phyloP scores from a whole-genome alignment of 2,329 filamentous ascomycete species.

The Dactylellina sp. region DNA sequence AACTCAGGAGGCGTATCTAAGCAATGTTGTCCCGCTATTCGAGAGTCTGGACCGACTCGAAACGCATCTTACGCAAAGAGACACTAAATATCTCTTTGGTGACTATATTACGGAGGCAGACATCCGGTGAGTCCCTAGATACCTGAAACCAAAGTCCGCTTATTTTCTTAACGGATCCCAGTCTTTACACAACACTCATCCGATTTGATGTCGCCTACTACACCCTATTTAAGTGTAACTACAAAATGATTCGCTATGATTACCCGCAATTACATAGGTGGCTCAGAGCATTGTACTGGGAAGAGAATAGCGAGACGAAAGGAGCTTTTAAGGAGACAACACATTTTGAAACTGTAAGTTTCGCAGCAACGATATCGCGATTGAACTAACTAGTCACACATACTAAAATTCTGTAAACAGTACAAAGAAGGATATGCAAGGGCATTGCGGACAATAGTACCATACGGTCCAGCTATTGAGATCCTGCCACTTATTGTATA shows the following conservation, averaged over 20 bases:
- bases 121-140: conserved; percentile 67
- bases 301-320: conserved; percentile 61
- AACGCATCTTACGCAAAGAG: conserved; percentile 65
- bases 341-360: conserved; percentile 48
- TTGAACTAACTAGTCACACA: background rate
- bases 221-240: conserved; percentile 84
- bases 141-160: background rate
- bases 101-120: conserved; percentile 82
- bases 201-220: conserved; percentile 83
- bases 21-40: conserved; percentile 38
- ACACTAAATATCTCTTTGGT: conserved; percentile 79
- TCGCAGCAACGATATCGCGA: background rate
- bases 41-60: conserved; percentile 49
- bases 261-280: conserved; percentile 85
- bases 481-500: conserved; percentile 24
- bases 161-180: conserved; percentile 1
- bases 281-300: conserved; percentile 88
- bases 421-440: conserved; percentile 49
- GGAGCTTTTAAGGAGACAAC: conserved; percentile 42
- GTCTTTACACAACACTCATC: conserved; percentile 77
- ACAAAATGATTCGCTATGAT: conserved; percentile 67
- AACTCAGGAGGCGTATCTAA: conserved; percentile 82
- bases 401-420: conserved; percentile 9
- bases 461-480: conserved; percentile 35
- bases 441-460: conserved; percentile 16